Evolutionary conservation across 2,329 filamentous ascomycete species (phyloP), one percentile per base, ranked within the genome.

Genomic region (Apiospora phragmitis): DNA sequence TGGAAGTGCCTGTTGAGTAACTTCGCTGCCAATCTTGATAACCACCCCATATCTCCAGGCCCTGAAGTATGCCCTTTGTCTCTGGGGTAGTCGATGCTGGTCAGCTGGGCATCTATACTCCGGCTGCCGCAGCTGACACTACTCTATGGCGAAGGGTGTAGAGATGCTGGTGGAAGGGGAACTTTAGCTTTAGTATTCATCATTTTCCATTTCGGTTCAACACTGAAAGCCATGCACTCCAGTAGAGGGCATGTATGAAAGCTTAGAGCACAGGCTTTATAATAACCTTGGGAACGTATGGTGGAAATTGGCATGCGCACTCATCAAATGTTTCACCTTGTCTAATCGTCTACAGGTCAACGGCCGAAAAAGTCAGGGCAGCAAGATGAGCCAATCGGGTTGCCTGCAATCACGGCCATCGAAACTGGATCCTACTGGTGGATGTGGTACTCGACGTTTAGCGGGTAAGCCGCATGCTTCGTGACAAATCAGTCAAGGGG

Each of bases 1-100:
- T 70, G 70, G 70, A 68, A 70, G 59, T 16, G 38, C 65, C 26
- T 67, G 5, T 21, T 67, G 42, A 67, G 42, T 41, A 26, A 67
- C n/a, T 43, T 67, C 41, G 14, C 42, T 18, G n/a, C 65, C 65
- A 42, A 26, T 21, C 38, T 42, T 45, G 24, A 29, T 29, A 45
- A 67, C 29, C n/a, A 67, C 38, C n/a, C 55, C 55, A 11, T 62
- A 21, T n/a, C 32, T 38, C 32, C 29, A 62, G 32, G 32, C 55
- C 29, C 55, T 11, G 4, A 38, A 62, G 29, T 24, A n/a, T 62
- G 55, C 55, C 55, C 55, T 21, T 62, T 38, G n/a, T 62, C 18
- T n/a, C 8, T 18, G 29, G 16, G n/a, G 29, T n/a, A 9, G 2
- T 32, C 29, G 51, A 35, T 16, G 4, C 24, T 8, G 21, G 26